phyloP scores from a whole-genome alignment of 768 basidiomycete genomes.

The Leccinellum rugosiceps region DNA sequence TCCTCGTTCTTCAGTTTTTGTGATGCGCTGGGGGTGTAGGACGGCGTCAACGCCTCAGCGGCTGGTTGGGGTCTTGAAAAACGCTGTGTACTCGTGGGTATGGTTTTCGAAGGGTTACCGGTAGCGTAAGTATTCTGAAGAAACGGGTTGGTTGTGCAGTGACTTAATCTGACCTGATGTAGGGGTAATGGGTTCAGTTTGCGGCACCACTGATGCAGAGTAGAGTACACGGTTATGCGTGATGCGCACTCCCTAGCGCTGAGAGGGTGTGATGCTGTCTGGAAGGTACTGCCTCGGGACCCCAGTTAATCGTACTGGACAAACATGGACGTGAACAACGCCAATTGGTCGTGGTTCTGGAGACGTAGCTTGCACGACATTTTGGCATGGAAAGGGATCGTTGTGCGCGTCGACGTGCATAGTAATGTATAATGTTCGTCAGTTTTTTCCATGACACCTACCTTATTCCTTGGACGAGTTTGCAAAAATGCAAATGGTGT shows the following conservation, averaged over 20 bases:
- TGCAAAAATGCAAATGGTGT: too few relatives aligned
- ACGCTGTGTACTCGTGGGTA: constrained; percentile 58
- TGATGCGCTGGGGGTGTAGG: constrained; percentile 37
- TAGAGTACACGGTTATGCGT: background rate
- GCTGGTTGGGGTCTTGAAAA: too few relatives aligned
- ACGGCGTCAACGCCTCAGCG: constrained; percentile 43
- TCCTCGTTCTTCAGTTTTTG: constrained; percentile 38
- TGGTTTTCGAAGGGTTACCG: constrained; percentile 48
- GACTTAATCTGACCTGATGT: background rate
- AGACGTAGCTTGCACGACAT: too few relatives aligned
- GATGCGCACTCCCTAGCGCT: constrained; percentile 8
- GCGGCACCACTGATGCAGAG: constrained; percentile 36
- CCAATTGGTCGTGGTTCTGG: too few relatives aligned
- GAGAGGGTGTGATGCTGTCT: constrained; percentile 29
- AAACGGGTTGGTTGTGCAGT: background rate
- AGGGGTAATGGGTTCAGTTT: constrained; percentile 40
- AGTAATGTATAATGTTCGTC: too few relatives aligned
- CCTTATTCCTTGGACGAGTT: too few relatives aligned
- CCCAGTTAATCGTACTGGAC: constrained; percentile 44
- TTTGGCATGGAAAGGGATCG: too few relatives aligned
- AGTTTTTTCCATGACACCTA: too few relatives aligned
- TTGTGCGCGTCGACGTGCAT: too few relatives aligned
- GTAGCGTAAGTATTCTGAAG: constrained; percentile 35
- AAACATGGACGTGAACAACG: constrained; percentile 52
- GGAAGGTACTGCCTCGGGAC: constrained; percentile 38